Conservation (phyloP, 306 rosid genomes). For the Rosa rugosa region DNA sequence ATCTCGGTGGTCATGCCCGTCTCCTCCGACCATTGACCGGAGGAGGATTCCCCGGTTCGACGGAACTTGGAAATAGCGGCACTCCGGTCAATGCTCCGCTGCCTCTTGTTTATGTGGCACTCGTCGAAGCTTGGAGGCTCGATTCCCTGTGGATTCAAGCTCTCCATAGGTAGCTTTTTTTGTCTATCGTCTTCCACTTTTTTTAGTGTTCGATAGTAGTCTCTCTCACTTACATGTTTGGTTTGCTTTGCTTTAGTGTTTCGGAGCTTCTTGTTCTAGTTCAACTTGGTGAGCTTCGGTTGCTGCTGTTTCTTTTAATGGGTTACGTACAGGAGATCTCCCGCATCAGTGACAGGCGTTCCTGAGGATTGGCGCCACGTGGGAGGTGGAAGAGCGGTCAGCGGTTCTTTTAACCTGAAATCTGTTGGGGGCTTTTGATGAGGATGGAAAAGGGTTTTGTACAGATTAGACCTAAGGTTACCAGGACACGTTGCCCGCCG, state of each 20-base stretch:
- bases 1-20: not conserved
- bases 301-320: not conserved
- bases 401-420: not conserved
- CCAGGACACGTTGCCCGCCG: not conserved
- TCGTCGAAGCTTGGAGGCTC: not conserved
- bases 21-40: not conserved
- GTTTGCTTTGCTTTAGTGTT: not conserved
- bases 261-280: not conserved
- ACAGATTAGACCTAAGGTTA: not conserved
- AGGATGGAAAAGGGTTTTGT: not conserved
- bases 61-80: not conserved
- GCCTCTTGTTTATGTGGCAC: constrained; percentile 23
- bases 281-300: not conserved
- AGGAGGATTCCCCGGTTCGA: not conserved
- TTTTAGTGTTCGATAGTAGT: not conserved
- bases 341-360: not conserved
- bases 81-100: constrained; percentile 6
- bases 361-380: not conserved
- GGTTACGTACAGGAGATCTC: not conserved
- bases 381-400: not conserved
- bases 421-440: not conserved
- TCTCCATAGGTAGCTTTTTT: constrained; percentile 19
- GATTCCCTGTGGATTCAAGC: constrained; percentile 17
- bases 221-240: not conserved
- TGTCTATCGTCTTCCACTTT: not conserved